These are phyloP conservation scores for Hydnomerulius pinastri DNA, from an alignment of 768 basidiomycete species.

Conservation along the genomic window DNA sequence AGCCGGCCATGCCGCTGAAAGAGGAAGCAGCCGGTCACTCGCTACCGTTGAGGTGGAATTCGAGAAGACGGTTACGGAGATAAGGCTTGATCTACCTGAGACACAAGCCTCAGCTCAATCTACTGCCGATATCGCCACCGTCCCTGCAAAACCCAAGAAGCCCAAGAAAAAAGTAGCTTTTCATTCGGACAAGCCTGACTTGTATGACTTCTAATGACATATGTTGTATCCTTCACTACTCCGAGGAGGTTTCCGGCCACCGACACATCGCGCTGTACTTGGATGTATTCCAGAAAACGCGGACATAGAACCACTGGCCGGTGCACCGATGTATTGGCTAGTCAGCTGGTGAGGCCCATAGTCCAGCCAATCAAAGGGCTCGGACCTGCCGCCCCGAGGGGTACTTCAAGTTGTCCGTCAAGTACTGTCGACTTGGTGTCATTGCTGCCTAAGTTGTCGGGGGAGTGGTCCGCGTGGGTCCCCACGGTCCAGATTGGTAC, in stretches of 20 bases:
- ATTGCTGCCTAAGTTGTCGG: too few relatives aligned
- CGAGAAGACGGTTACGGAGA: slow-evolving; percentile 31
- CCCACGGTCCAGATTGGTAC: too few relatives aligned
- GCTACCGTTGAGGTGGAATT: slow-evolving; percentile 48
- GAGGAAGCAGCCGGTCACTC: slow-evolving; percentile 17
- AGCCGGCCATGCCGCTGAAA: slow-evolving; percentile 7
- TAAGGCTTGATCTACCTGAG: slow-evolving; percentile 1
- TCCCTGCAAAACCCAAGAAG: slow-evolving; percentile 41
- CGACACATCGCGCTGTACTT: too few relatives aligned
- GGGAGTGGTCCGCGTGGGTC: too few relatives aligned
- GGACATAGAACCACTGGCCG: neutral
- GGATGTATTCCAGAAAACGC: too few relatives aligned
- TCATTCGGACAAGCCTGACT: slow-evolving; percentile 61
- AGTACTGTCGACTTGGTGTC: too few relatives aligned
- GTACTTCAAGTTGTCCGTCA: too few relatives aligned
- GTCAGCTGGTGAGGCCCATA: neutral
- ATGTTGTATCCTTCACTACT: too few relatives aligned
- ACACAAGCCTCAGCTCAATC: slow-evolving; percentile 13
- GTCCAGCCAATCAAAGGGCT: too few relatives aligned
- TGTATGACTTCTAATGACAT: slow-evolving; percentile 67
- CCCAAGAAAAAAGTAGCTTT: slow-evolving; percentile 71
- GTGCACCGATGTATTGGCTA: too few relatives aligned
- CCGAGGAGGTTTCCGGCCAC: too few relatives aligned
- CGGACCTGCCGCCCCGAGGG: too few relatives aligned
- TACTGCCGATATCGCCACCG: slow-evolving; percentile 5